Evolutionary conservation across 495 filamentous ascomycete genomes (phyloP).

Genomic region (Acidiella bohemica): DNA sequence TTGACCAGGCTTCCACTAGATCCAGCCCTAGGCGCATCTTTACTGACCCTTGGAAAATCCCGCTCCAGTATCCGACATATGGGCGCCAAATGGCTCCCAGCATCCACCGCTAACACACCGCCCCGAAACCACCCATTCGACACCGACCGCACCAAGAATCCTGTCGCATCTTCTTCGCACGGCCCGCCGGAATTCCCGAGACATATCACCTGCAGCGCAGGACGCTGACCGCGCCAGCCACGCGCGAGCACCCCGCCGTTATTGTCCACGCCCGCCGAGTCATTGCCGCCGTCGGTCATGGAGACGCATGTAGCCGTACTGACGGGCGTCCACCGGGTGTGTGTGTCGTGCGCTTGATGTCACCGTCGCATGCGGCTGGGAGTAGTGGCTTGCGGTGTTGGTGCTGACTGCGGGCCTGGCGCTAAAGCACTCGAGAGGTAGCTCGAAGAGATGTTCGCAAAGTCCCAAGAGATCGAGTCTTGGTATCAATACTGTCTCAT

Average conservation of each 20-base stretch:
- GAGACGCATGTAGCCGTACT: constrained; percentile 14
- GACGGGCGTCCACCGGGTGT: no score
- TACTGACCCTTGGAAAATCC: constrained; percentile 29
- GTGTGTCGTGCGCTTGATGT: no score
- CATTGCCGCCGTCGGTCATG: constrained; percentile 7
- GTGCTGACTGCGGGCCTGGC: no score
- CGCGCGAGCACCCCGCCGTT: no score
- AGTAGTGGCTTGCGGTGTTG: no score
- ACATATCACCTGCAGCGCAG: constrained; percentile 19
- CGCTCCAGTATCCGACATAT: constrained; percentile 58
- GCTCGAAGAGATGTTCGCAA: no score
- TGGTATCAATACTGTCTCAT: no score
- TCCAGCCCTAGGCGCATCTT: background rate
- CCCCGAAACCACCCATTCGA: constrained; percentile 63
- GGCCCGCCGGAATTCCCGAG: constrained; percentile 77
- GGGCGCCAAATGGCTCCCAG: constrained; percentile 74
- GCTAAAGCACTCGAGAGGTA: no score
- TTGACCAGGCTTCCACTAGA: constrained; percentile 1
- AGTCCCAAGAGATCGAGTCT: no score
- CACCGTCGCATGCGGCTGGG: no score
- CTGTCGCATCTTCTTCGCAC: constrained; percentile 76
- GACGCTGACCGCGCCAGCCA: constrained; percentile 9
- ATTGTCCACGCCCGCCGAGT: constrained; percentile 3
- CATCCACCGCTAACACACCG: constrained; percentile 80
- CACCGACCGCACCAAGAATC: constrained; percentile 71